A percentile compares a stretch with the other conserved stretches of the same genome.
Conservation (phyloP, 495 filamentous ascomycete genomes). For the Talaromyces thailandensis region DNA sequence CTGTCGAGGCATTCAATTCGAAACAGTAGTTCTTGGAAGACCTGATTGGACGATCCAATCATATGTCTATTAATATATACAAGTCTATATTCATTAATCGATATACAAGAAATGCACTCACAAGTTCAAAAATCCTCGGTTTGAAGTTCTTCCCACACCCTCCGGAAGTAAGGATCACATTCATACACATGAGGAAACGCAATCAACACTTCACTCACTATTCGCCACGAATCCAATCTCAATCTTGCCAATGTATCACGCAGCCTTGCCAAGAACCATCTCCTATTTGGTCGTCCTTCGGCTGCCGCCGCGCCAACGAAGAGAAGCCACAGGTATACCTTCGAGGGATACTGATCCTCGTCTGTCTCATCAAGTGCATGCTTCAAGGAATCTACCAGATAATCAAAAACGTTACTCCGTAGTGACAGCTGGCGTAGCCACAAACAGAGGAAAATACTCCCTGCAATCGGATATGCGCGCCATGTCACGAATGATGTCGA, state of each 20-base stretch:
- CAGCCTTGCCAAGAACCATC: background rate
- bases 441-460: background rate
- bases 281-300: background rate
- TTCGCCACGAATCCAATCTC: background rate
- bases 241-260: background rate
- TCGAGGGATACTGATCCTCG: background rate
- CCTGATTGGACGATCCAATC: background rate
- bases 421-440: background rate
- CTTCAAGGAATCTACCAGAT: background rate
- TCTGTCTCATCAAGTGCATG: background rate
- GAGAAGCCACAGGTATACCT: background rate
- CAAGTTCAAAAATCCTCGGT: background rate
- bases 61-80: background rate
- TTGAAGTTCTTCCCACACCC: background rate
- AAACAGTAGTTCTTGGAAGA: background rate
- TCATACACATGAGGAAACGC: background rate
- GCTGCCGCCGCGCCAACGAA: background rate
- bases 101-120: background rate
- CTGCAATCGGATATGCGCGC: background rate
- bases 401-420: background rate
- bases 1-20: slow-evolving; percentile 1
- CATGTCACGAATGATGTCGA: background rate
- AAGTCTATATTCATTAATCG: background rate
- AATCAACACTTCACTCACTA: background rate
- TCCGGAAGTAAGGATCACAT: background rate